Evolutionary conservation across 148 eudicot genomes (phyloP).

Genomic region (Fallopia convolvulus): DNA sequence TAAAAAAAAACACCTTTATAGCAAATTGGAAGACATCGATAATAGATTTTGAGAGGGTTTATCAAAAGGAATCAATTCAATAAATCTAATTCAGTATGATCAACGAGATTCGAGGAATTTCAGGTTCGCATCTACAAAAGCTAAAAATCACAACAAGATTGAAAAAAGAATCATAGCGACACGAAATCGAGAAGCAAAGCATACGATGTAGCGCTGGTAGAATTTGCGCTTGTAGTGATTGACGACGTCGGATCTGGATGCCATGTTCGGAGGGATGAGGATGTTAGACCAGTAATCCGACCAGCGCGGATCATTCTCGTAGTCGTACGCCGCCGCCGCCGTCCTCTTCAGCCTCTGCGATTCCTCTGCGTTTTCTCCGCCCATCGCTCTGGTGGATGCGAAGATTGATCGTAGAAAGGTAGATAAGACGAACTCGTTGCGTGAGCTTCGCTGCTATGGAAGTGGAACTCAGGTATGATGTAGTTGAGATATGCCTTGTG

Average conservation of each 20-base stretch:
- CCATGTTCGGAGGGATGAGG: constrained; percentile 85
- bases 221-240: constrained; percentile 88
- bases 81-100: constrained; percentile 7
- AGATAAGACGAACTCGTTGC: background rate
- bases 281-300: constrained; percentile 92
- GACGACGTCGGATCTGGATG: constrained; percentile 65
- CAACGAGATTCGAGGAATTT: background rate
- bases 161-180: constrained; percentile 3
- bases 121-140: background rate
- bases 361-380: constrained; percentile 41
- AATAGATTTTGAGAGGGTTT: background rate
- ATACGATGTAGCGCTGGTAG: constrained; percentile 91
- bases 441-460: background rate
- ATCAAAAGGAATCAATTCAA: background rate
- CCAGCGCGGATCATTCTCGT: constrained; percentile 81
- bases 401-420: background rate
- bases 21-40: background rate
- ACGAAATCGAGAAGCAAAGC: constrained; percentile 3
- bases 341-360: constrained; percentile 59
- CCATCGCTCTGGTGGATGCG: constrained; percentile 18
- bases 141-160: background rate
- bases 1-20: background rate
- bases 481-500: background rate
- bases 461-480: background rate
- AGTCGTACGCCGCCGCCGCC: constrained; percentile 80